Evolutionary conservation across 2,329 filamentous ascomycete genomes (phyloP), one percentile per base, ranked within the genome.

Genomic region (Fusarium sp.): DNA sequence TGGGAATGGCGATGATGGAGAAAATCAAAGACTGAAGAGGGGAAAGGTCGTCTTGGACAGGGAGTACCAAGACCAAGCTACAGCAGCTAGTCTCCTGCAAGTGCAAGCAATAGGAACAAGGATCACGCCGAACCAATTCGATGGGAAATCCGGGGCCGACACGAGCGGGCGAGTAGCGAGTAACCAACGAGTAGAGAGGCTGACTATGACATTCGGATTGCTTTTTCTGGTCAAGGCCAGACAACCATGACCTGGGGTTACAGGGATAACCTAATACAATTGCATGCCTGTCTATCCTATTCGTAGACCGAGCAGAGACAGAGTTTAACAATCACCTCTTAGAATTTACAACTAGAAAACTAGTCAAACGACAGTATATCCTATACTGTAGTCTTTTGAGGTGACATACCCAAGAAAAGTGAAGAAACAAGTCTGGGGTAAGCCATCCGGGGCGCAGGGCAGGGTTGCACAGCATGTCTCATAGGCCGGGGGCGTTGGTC

Each of bases 141-240:
- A 76, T 69, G 73, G 74, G 67, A 76, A 76, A 76, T 76, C 74
- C 74, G 74, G 74, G 74, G 73, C 64, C 70, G 70, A 56, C 64
- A 67, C 52, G 59, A 60, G 35, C 49, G n/a, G 30, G 49, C 49
- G 23, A 41, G 15, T 37, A 17, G 13, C 13, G 33, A 42, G 38
- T 30, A 30, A 30, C 30, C 30, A 30, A 9, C 38, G 10, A 42
- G 53, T 56, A 33, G 53, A 48, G 38, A 48, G 26, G 53, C 53
- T 56, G 53, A 55, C 52, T 55, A 38, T 46, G 38, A 27, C 53
- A 56, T 20, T 32, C 67, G 60, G 62, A 27, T 71, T 73, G 63
- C 69, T 70, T 70, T 64, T 73, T 69, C 58, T 66, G 63, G 71
- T 58, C 38, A 48, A 30, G 56, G 57, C 23, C 17, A 27, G 56